phyloP scores from a whole-genome alignment of 805 yeast species.

The Yamadazyma akitaensis region DNA sequence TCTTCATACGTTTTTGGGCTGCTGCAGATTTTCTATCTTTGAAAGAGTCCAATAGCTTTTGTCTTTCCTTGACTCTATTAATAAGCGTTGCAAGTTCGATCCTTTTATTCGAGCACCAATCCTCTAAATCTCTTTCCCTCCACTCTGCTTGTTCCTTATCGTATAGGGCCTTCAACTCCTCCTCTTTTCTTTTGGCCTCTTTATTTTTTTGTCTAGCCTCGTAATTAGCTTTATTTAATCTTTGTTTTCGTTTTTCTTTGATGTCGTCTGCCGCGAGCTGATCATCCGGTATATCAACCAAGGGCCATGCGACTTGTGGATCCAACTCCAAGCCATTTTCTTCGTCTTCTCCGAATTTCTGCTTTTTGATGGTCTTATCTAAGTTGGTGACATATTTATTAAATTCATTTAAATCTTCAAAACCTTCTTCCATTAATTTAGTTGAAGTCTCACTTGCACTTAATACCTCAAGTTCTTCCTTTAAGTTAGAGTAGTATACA shows the following conservation, averaged over 20 bases:
- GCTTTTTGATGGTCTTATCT: conserved; percentile 66
- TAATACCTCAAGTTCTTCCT: conserved; percentile 47
- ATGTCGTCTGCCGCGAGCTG: conserved; percentile 75
- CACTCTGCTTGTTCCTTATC: conserved; percentile 68
- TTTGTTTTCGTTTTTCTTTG: conserved; percentile 83
- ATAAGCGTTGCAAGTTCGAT: conserved; percentile 56
- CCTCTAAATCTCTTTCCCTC: conserved; percentile 68
- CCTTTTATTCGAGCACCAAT: conserved; percentile 78
- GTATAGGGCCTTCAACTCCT: conserved; percentile 55
- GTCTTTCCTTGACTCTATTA: conserved; percentile 61
- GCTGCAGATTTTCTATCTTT: conserved; percentile 87
- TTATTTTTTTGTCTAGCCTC: conserved; percentile 85
- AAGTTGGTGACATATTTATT: conserved; percentile 60
- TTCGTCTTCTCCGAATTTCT: conserved; percentile 59
- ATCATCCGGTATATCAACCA: conserved; percentile 81
- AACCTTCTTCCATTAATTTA: conserved; percentile 66
- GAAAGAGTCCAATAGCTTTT: conserved; percentile 69
- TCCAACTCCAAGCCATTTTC: conserved; percentile 52
- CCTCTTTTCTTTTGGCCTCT: conserved; percentile 70
- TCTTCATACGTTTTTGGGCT: conserved; percentile 89
- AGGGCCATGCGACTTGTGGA: conserved; percentile 61
- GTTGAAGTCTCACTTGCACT: conserved; percentile 49
- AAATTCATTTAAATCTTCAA: conserved; percentile 71
- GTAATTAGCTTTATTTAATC: conserved; percentile 75
- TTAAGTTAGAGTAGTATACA: conserved; percentile 62